phyloP scores from a whole-genome alignment of 2,329 filamentous ascomycete genomes.

The Nigrograna mackinnonii region DNA sequence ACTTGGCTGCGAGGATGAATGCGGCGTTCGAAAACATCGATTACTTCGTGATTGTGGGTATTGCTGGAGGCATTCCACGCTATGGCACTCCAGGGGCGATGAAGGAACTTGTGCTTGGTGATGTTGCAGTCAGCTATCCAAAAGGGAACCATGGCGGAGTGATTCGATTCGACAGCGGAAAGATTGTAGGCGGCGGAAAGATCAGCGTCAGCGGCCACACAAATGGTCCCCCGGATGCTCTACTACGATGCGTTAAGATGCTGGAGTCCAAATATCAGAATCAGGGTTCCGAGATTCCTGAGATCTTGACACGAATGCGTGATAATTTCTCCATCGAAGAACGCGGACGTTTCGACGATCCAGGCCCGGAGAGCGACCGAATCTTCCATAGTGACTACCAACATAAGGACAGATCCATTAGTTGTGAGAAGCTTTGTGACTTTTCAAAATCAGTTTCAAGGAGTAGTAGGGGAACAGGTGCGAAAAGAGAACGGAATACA shows the following conservation, averaged over 20 bases:
- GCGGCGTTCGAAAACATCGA: conserved; percentile 3
- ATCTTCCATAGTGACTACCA: conserved; percentile 1
- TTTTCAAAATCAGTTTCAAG: background rate
- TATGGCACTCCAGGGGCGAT: conserved; percentile 4
- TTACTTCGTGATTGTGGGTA: conserved; percentile 5
- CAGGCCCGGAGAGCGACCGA: background rate
- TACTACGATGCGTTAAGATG: background rate
- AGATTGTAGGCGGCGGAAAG: background rate
- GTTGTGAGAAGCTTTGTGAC: background rate
- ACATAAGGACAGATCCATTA: background rate
- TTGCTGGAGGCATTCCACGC: conserved; percentile 3
- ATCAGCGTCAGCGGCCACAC: background rate
- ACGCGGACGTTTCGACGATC: background rate
- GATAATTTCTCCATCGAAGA: background rate
- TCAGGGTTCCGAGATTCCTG: background rate
- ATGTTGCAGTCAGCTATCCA: conserved; percentile 7
- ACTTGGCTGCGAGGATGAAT: conserved; percentile 4
- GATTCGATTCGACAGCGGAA: conserved; percentile 2
- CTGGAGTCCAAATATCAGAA: background rate
- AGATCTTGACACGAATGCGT: background rate
- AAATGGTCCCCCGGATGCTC: background rate
- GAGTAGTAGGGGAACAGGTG: background rate
- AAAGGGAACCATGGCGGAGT: conserved; percentile 3
- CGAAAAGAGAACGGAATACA: background rate
- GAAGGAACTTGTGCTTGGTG: conserved; percentile 5